Conservation (phyloP, 1,139 yeast genomes). For the Yamadazyma atlantica region DNA sequence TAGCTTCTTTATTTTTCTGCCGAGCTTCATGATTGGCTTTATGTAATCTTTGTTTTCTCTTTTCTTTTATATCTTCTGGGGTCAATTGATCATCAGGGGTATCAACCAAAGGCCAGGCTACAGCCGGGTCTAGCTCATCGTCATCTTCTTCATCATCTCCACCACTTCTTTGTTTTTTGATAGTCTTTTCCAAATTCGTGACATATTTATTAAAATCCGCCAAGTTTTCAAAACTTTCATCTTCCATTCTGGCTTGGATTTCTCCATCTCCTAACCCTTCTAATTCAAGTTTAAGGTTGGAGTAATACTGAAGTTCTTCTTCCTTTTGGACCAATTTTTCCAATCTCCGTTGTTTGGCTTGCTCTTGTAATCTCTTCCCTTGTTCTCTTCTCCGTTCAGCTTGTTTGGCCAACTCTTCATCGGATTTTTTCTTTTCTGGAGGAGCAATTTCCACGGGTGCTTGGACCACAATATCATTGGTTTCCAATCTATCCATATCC, state of each 20-base stretch:
- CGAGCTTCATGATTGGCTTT: conserved; percentile 91
- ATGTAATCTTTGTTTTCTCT: conserved; percentile 75
- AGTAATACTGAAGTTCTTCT: conserved; percentile 72
- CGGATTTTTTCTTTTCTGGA: conserved; percentile 62
- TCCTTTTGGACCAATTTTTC: conserved; percentile 83
- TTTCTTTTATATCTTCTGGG: conserved; percentile 82
- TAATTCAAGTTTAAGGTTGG: conserved; percentile 55
- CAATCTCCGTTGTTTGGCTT: conserved; percentile 79
- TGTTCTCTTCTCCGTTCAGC: conserved; percentile 83
- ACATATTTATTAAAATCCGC: conserved; percentile 71
- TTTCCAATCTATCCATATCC: conserved; percentile 62
- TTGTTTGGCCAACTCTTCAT: conserved; percentile 75
- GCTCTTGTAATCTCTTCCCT: conserved; percentile 87
- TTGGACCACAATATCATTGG: conserved; percentile 73
- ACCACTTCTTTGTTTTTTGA: conserved; percentile 68
- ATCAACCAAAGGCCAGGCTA: conserved; percentile 74
- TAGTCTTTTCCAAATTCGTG: conserved; percentile 61
- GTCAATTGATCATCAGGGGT: conserved; percentile 79
- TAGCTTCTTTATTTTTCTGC: conserved; percentile 76
- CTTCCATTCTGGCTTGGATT: conserved; percentile 49
- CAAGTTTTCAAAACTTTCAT: conserved; percentile 78
- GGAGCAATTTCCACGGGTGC: conserved; percentile 63
- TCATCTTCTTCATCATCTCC: conserved; percentile 43
- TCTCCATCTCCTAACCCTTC: conserved; percentile 44
- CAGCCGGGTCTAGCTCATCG: conserved; percentile 51